These are phyloP conservation scores for Tylopilus sp. DNA, from an alignment of 1,284 basidiomycete species.

Conservation along the genomic window DNA sequence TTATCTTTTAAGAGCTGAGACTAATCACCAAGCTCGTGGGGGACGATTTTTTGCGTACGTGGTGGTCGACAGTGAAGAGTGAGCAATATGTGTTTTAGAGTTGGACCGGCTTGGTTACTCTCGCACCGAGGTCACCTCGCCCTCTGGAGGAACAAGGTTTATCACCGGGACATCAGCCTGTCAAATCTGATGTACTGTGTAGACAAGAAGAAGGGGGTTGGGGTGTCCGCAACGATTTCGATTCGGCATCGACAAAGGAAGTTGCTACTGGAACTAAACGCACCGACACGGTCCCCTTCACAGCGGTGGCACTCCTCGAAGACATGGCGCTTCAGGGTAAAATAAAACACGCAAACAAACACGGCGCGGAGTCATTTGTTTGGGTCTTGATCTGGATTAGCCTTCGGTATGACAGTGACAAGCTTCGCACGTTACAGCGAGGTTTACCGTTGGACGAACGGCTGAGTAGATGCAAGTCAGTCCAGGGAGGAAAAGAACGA, in stretches of 20 bases:
- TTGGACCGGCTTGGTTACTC: too few relatives aligned
- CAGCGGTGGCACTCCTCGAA: too few relatives aligned
- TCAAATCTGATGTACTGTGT: background rate
- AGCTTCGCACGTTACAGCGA: background rate
- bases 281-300: too few relatives aligned
- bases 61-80: too few relatives aligned
- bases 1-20: too few relatives aligned
- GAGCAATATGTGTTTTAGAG: too few relatives aligned
- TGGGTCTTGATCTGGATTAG: slow-evolving; percentile 9
- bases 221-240: too few relatives aligned
- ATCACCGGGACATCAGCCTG: background rate
- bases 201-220: background rate
- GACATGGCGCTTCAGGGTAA: slow-evolving; percentile 7
- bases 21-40: too few relatives aligned
- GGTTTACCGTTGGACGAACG: background rate
- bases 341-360: slow-evolving; percentile 23
- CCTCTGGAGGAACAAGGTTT: too few relatives aligned
- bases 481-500: background rate
- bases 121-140: background rate
- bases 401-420: background rate
- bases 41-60: too few relatives aligned
- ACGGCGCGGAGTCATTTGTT: slow-evolving; percentile 29
- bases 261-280: too few relatives aligned
- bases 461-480: background rate
- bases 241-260: too few relatives aligned